Percentiles rank a stretch among this genome's conserved stretches.
Evolutionary conservation across 179 eudicot genomes (phyloP).

Genomic region (Drosera spatulata): DNA sequence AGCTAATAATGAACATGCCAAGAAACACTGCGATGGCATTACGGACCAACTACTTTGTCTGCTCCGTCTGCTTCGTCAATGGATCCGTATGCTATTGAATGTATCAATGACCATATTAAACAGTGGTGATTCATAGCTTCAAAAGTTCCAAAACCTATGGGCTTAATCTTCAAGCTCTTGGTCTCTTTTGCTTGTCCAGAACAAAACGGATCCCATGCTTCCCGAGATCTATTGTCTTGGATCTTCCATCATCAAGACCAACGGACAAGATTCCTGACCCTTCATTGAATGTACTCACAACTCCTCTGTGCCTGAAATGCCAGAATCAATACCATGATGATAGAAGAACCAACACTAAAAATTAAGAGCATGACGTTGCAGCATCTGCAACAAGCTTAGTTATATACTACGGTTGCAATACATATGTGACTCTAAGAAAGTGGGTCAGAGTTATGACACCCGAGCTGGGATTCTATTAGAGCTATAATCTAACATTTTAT

Average conservation of each 20-base stretch:
- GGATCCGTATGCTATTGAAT: too few species aligned
- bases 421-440: too few species aligned
- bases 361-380: not conserved
- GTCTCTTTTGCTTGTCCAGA: slow-evolving; percentile 59
- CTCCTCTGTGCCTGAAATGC: slow-evolving; percentile 62
- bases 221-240: slow-evolving; percentile 60
- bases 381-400: too few species aligned
- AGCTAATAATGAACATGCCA: too few species aligned
- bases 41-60: too few species aligned
- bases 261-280: slow-evolving; percentile 53
- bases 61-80: too few species aligned
- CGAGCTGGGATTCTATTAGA: too few species aligned
- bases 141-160: not conserved
- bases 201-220: slow-evolving; percentile 84
- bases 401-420: too few species aligned
- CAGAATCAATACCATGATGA: not conserved
- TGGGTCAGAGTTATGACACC: too few species aligned
- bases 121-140: not conserved
- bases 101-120: too few species aligned
- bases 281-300: slow-evolving; percentile 54
- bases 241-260: slow-evolving; percentile 73
- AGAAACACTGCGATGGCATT: too few species aligned
- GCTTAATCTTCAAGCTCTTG: slow-evolving; percentile 13
- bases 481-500: too few species aligned
- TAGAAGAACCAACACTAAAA: not conserved